Percentiles rank a stretch among this genome's conserved stretches.
Conservation (phyloP, 176 grass and related monocot species). For the Saccharum spontaneum region DNA sequence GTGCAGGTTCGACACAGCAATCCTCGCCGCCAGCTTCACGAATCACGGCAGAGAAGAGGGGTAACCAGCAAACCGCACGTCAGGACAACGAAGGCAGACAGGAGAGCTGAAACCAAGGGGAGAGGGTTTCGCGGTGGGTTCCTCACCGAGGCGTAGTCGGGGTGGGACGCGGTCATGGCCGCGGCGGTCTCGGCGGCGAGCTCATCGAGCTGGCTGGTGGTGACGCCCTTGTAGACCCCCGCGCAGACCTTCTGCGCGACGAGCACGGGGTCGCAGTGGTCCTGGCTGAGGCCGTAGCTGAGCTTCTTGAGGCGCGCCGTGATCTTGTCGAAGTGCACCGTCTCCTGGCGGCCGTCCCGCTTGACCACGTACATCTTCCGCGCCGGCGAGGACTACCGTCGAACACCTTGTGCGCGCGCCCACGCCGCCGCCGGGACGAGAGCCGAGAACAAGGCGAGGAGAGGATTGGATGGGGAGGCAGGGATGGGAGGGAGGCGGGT, state of each 20-base stretch:
- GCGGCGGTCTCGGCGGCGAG: slow-evolving; percentile 94
- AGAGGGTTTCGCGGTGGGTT: background rate
- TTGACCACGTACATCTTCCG: slow-evolving; percentile 89
- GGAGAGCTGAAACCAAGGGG: background rate
- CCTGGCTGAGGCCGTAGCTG: slow-evolving; percentile 96
- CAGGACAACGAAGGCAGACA: background rate
- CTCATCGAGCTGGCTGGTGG: slow-evolving; percentile 95
- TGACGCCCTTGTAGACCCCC: slow-evolving; percentile 95
- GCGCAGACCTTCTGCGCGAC: slow-evolving; percentile 95
- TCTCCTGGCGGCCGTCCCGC: slow-evolving; percentile 82
- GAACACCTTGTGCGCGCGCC: slow-evolving; percentile 40
- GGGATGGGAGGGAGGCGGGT: background rate
- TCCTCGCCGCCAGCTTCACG: slow-evolving; percentile 84
- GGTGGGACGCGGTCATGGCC: slow-evolving; percentile 81
- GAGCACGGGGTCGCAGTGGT: slow-evolving; percentile 90
- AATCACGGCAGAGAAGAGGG: background rate
- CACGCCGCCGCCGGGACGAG: background rate
- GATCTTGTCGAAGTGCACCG: slow-evolving; percentile 98
- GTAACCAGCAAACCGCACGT: background rate
- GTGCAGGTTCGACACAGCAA: slow-evolving; percentile 90
- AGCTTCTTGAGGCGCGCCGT: slow-evolving; percentile 97
- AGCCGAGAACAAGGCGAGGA: background rate
- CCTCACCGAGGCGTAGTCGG: slow-evolving; percentile 86
- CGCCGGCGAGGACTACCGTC: slow-evolving; percentile 44
- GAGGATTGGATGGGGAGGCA: background rate